These are phyloP conservation scores for Solanum sejunctum DNA, from an alignment of 257 asterid species.

Conservation along the genomic window DNA sequence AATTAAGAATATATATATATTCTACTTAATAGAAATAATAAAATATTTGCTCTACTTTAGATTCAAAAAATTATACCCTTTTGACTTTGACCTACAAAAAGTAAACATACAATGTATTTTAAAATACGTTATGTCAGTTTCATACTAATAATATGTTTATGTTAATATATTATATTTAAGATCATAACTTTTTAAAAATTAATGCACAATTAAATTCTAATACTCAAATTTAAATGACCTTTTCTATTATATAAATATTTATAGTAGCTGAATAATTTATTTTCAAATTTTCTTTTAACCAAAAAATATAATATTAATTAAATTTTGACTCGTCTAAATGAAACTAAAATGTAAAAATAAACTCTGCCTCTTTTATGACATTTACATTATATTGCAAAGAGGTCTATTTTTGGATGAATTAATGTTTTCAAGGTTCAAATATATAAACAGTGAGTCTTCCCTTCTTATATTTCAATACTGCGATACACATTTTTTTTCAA, in stretches of 20 bases:
- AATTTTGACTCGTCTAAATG: too few relatives aligned
- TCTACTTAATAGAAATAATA: background rate
- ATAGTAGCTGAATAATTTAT: too few relatives aligned
- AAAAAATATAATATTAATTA: too few relatives aligned
- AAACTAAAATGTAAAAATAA: too few relatives aligned
- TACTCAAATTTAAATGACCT: background rate
- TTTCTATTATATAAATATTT: background rate
- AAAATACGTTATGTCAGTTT: background rate
- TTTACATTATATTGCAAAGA: background rate
- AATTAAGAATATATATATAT: background rate
- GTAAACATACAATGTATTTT: background rate
- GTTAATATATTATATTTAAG: background rate
- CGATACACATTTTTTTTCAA: too few relatives aligned
- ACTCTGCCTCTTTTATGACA: background rate
- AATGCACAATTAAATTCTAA: background rate
- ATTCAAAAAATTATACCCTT: background rate
- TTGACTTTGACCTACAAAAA: background rate
- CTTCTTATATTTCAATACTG: background rate
- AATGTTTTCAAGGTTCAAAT: background rate
- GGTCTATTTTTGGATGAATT: background rate
- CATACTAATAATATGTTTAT: background rate
- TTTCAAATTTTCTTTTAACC: too few relatives aligned
- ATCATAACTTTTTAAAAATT: too few relatives aligned
- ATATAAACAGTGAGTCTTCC: background rate
- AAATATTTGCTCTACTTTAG: background rate